Conservation (phyloP, 1,284 basidiomycete genomes). For the Fomitopsis pinicola region DNA sequence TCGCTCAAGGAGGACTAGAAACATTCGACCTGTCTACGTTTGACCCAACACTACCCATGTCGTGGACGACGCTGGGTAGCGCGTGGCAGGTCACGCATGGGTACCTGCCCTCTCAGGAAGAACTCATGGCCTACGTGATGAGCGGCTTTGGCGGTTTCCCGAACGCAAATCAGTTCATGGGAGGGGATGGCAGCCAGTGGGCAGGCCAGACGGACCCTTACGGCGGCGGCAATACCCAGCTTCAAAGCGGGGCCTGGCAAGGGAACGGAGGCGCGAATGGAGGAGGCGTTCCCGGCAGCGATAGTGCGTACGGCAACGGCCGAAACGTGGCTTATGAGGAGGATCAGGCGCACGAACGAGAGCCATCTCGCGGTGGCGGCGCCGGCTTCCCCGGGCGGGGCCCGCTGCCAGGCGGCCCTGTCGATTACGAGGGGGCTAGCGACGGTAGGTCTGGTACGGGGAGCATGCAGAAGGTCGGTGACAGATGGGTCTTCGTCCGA, state of each 20-base stretch:
- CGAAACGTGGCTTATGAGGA: conserved; percentile 24
- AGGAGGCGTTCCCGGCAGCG: conserved; percentile 25
- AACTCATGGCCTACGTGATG: conserved; percentile 71
- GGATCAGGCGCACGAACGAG: conserved; percentile 16
- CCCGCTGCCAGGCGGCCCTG: neutral
- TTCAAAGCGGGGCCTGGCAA: conserved; percentile 19
- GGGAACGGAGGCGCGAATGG: conserved; percentile 30
- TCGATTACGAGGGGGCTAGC: conserved; percentile 37
- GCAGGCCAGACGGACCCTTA: conserved; percentile 10
- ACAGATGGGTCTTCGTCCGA: conserved; percentile 68
- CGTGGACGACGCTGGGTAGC: conserved; percentile 72
- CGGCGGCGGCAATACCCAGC: neutral
- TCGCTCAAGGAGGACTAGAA: conserved; percentile 44
- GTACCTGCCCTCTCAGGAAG: conserved; percentile 60
- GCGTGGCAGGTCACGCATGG: conserved; percentile 69
- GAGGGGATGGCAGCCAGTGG: conserved; percentile 10
- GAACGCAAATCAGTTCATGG: conserved; percentile 11
- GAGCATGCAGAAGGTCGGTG: conserved; percentile 66
- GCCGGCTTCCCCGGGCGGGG: conserved; percentile 25
- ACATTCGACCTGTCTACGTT: conserved; percentile 64
- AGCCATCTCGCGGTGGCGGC: conserved; percentile 48
- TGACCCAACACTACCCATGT: conserved; percentile 61
- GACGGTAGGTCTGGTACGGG: conserved; percentile 35
- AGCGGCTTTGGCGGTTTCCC: conserved; percentile 17
- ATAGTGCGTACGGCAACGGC: conserved; percentile 33